Percentiles rank a stretch among this genome's conserved stretches.
Evolutionary conservation across 108 stramenopile genomes (phyloP).

Genomic region (Cyclotella cryptica): DNA sequence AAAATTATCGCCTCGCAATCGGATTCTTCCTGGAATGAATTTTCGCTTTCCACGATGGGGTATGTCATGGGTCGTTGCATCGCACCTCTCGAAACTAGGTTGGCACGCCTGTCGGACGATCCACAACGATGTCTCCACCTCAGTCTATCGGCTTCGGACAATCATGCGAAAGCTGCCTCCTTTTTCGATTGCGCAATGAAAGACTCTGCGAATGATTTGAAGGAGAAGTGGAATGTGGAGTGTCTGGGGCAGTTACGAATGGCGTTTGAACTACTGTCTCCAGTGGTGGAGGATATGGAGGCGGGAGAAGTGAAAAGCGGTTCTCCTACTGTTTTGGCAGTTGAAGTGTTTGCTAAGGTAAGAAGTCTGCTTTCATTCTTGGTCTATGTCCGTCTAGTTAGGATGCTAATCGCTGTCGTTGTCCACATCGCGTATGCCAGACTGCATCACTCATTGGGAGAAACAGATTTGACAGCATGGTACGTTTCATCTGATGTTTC

Average conservation of each 20-base stretch:
- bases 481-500: neutral
- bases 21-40: conserved; percentile 1
- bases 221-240: conserved; percentile 17
- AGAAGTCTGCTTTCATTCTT: conserved; percentile 7
- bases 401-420: neutral
- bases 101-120: conserved; percentile 23
- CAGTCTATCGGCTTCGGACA: conserved; percentile 39
- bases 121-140: conserved; percentile 20
- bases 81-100: conserved; percentile 35
- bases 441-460: conserved; percentile 32
- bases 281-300: conserved; percentile 11
- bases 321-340: conserved; percentile 29
- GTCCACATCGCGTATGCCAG: conserved; percentile 9
- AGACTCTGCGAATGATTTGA: conserved; percentile 4
- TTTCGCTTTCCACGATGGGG: conserved; percentile 22
- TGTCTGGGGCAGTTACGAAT: conserved; percentile 32
- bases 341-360: conserved; percentile 52
- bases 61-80: conserved; percentile 36
- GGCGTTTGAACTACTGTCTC: conserved; percentile 33
- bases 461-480: conserved; percentile 23
- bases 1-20: conserved; percentile 35
- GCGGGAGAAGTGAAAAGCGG: conserved; percentile 8
- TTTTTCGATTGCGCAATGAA: conserved; percentile 29
- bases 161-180: conserved; percentile 36
- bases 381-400: neutral